Evolutionary conservation across 768 basidiomycete species (phyloP).

Genomic region (Mycena alexandri): DNA sequence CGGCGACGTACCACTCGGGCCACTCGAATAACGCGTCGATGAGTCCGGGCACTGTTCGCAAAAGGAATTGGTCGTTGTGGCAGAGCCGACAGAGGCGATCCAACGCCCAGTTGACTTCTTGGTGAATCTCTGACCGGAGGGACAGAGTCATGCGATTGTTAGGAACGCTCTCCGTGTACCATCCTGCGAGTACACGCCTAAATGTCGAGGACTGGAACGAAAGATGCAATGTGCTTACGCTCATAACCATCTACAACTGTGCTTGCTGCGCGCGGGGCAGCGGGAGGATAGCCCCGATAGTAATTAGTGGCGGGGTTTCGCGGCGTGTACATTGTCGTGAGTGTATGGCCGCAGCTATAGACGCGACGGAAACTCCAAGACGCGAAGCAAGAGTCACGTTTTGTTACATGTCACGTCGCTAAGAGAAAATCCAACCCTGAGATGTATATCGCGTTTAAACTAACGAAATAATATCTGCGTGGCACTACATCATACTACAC

Average conservation of each 20-base stretch:
- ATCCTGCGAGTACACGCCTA: constrained; percentile 61
- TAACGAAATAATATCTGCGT: too few species aligned
- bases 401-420: not conserved
- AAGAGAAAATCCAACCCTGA: too few species aligned
- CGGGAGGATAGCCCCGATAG: constrained; percentile 22
- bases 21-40: constrained; percentile 88
- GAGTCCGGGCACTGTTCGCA: constrained; percentile 81
- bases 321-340: constrained; percentile 47
- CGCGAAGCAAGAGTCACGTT: constrained; percentile 16
- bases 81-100: constrained; percentile 87
- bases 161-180: constrained; percentile 85
- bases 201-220: constrained; percentile 12
- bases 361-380: not conserved
- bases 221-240: constrained; percentile 62
- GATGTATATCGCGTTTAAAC: too few species aligned
- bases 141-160: constrained; percentile 94
- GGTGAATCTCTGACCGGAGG: constrained; percentile 82
- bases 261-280: constrained; percentile 6
- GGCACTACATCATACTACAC: too few species aligned
- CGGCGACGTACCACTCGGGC: constrained; percentile 85
- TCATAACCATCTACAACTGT: constrained; percentile 81
- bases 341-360: too few species aligned
- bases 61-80: constrained; percentile 80
- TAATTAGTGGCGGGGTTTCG: constrained; percentile 12
- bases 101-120: constrained; percentile 91